Evolutionary conservation across 228 moss, liverwort and hornwort species (phyloP), one percentile per base, ranked within the genome.

Genomic region (Sphagnum magellanicum): DNA sequence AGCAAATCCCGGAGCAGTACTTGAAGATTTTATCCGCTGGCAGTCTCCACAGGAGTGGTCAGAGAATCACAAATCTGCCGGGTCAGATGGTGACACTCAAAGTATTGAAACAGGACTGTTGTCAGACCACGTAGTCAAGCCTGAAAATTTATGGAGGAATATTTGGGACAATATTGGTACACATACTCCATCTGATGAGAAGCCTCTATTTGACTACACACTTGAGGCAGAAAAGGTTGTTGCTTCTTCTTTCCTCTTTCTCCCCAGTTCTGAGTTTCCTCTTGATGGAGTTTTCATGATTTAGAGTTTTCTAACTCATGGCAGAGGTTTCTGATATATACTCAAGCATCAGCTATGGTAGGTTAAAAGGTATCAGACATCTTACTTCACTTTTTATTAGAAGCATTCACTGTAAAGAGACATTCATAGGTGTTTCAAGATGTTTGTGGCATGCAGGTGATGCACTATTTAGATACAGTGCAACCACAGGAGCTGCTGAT

Each of bases 11-110:
- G 88, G 90, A 32, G 87, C 91, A 65, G 70, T 83, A 76, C 67
- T 97, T 53, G 87, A 93, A 77, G 97, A 97, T 77, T 97, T 97
- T 63, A 81, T 88, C 63, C 81, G 85, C 57, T 97, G 97, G 97
- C 91, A 97, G 84, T 88, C 77, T 53, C 78, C 79, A 50, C 79
- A 81, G 64, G 88, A 93, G 59, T 81, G 93, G 85, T 49, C 89
- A 63, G 87, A 83, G 64, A 32, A 32, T 32, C 32, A 32, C 32
- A 77, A 83, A 61, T 76, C 73, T 68, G 73, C 78, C 51, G 67
- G 72, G 53, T 79, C 67, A 71, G 85, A 84, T 59, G 85, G 73
- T 61, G 84, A 84, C 53, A 78, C 74, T 73, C 65, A 10, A 5
- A 78, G 78, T 74, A 78, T 76, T 70, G 84, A 84, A 63, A 77